Evolutionary conservation across 805 yeast species (phyloP).

Genomic region (Candida vaughaniae): DNA sequence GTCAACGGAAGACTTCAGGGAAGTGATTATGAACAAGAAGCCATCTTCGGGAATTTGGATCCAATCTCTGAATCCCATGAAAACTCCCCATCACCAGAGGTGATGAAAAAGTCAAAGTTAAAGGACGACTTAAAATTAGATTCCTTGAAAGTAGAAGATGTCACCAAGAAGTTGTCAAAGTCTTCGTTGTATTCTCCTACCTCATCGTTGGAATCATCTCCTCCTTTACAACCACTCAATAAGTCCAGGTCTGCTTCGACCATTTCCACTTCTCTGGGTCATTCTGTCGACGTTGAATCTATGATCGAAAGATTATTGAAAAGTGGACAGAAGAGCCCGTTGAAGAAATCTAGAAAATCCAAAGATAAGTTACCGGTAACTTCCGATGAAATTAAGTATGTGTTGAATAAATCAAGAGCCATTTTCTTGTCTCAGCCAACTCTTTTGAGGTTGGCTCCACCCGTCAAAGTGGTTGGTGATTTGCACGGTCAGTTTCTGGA

Average conservation of each 20-base stretch:
- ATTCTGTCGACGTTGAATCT: slow-evolving; percentile 55
- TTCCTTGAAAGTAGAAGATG: slow-evolving; percentile 1
- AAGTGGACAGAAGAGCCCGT: slow-evolving; percentile 35
- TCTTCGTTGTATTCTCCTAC: slow-evolving; percentile 10
- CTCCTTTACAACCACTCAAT: slow-evolving; percentile 14
- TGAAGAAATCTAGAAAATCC: slow-evolving; percentile 18
- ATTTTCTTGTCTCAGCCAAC: slow-evolving; percentile 66
- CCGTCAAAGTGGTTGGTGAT: slow-evolving; percentile 82
- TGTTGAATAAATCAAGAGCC: slow-evolving; percentile 58
- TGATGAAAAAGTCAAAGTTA: neutral
- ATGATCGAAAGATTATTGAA: slow-evolving; percentile 60
- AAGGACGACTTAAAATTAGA: slow-evolving; percentile 3
- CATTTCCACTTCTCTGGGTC: neutral
- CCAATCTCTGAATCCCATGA: slow-evolving; percentile 27
- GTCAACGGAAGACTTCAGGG: neutral
- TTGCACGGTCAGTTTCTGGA: slow-evolving; percentile 70
- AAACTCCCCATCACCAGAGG: slow-evolving; percentile 27
- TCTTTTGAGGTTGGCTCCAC: slow-evolving; percentile 64
- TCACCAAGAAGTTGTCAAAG: slow-evolving; percentile 6
- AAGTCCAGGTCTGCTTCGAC: slow-evolving; percentile 6
- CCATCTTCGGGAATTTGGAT: slow-evolving; percentile 18
- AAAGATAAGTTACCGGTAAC: slow-evolving; percentile 52
- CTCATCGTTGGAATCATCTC: slow-evolving; percentile 14
- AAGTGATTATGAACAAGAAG: slow-evolving; percentile 4
- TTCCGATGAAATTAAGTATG: slow-evolving; percentile 52